A percentile compares a stretch with the other conserved stretches of the same genome.
phyloP scores from a whole-genome alignment of 768 basidiomycete genomes.

The Antrodiella citrinella region DNA sequence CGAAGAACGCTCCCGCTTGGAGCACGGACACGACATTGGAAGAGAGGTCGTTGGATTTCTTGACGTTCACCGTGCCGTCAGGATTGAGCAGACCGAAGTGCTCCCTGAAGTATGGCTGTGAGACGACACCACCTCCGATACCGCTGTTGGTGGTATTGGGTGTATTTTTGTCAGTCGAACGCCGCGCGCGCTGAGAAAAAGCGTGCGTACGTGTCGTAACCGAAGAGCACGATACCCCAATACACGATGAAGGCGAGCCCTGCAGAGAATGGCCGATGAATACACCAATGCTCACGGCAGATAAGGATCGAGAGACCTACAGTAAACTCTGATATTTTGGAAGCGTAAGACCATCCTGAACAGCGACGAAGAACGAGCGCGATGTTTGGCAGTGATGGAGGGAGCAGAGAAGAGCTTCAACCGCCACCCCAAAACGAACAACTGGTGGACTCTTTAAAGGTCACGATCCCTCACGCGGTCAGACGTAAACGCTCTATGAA shows the following conservation, averaged over 20 bases:
- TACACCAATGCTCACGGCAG: neutral
- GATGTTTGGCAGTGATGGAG: no score
- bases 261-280: no score
- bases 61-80: constrained; percentile 33
- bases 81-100: constrained; percentile 51
- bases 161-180: neutral
- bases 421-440: neutral
- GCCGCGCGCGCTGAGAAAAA: neutral
- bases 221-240: constrained; percentile 78
- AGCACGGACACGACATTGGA: constrained; percentile 84
- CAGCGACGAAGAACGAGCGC: neutral
- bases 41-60: constrained; percentile 43
- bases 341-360: constrained; percentile 16
- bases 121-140: constrained; percentile 62
- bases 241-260: constrained; percentile 70
- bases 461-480: neutral
- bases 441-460: neutral
- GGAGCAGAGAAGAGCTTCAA: neutral
- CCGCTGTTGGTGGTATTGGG: constrained; percentile 32
- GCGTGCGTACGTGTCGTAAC: constrained; percentile 63
- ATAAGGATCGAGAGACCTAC: constrained; percentile 26
- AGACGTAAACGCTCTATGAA: neutral
- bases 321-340: constrained; percentile 61
- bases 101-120: constrained; percentile 47
- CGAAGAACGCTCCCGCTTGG: constrained; percentile 85